Evolutionary conservation across 2,329 filamentous ascomycete genomes (phyloP), one percentile per base, ranked within the genome.

Genomic region (Colletotrichum noveboracense): DNA sequence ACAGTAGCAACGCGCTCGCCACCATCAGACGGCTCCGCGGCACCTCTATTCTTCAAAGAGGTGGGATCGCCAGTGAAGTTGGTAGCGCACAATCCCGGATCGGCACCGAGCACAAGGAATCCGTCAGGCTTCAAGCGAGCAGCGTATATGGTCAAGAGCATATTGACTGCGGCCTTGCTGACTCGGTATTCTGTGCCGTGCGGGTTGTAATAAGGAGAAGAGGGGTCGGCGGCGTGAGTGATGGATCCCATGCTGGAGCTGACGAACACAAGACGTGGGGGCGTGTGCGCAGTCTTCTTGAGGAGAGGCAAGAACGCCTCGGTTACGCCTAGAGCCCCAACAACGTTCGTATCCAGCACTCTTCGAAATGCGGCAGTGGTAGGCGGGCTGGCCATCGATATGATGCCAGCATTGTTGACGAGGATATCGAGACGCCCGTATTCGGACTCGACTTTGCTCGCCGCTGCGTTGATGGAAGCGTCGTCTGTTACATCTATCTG

Each of bases 81-180:
- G n/a, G 55, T 70, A 18, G 66, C 66, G 55, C 66, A 70, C 16
- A 70, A 55, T 7, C 66, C 66, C 7, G 66, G 66, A 48, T 70
- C 66, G 9, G 55, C 66, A 16, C 66, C 66, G 24, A 60, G 30
- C 7, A 70, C 55, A 7, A 70, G 52, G 9, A 61, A 48, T 2
- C 55, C 48, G 18, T 61, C 56, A 12, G 56, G 18, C 5, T 80
- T 77, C 43, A 87, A 48, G 13, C 80, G 79, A 1, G 80, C 75
- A 2, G 78, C 79, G 66, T 83, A 86, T 56, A 83, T 80, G 7
- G 82, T 24, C 55, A 78, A 79, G 5, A 88, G 76, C 84, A 87
- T 86, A 36, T 87, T 85, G 16, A 87, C 26, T 0, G 85, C 87
- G 3, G 86, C 84, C 76, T 88, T 88, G 79, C 84, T 87, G 2